These are phyloP conservation scores for Acmispon strigosus DNA, from an alignment of 306 rosid genomes.

Conservation along the genomic window DNA sequence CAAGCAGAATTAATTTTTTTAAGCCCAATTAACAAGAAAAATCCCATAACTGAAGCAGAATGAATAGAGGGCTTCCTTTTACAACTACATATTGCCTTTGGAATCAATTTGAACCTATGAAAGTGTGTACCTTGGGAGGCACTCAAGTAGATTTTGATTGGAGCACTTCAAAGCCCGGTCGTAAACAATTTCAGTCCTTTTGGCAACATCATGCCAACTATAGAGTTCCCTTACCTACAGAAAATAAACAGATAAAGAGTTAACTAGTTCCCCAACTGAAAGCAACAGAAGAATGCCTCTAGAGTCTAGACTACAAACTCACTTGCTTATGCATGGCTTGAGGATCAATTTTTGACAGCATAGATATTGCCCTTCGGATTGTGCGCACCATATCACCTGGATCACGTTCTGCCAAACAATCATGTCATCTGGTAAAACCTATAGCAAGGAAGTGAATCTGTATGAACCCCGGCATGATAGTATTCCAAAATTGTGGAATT, in stretches of 20 bases:
- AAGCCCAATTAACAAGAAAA: neutral
- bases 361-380: conserved; percentile 54
- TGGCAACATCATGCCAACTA: conserved; percentile 90
- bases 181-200: conserved; percentile 79
- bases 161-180: conserved; percentile 70
- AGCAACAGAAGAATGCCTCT: conserved; percentile 9
- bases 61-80: neutral
- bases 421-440: conserved; percentile 96
- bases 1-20: neutral
- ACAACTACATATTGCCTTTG: neutral
- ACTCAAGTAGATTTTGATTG: conserved; percentile 54
- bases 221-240: conserved; percentile 67
- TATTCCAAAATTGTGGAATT: neutral
- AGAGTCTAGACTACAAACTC: conserved; percentile 35
- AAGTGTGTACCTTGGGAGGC: conserved; percentile 60
- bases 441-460: conserved; percentile 21
- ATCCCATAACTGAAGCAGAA: neutral
- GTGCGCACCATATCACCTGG: conserved; percentile 83
- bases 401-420: conserved; percentile 79
- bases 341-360: conserved; percentile 74
- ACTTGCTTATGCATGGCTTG: conserved; percentile 81
- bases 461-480: conserved; percentile 15
- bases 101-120: conserved; percentile 6
- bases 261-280: conserved; percentile 7
- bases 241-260: neutral